Evolutionary conservation across 768 basidiomycete species (phyloP).

Genomic region (Boletellus sp.): DNA sequence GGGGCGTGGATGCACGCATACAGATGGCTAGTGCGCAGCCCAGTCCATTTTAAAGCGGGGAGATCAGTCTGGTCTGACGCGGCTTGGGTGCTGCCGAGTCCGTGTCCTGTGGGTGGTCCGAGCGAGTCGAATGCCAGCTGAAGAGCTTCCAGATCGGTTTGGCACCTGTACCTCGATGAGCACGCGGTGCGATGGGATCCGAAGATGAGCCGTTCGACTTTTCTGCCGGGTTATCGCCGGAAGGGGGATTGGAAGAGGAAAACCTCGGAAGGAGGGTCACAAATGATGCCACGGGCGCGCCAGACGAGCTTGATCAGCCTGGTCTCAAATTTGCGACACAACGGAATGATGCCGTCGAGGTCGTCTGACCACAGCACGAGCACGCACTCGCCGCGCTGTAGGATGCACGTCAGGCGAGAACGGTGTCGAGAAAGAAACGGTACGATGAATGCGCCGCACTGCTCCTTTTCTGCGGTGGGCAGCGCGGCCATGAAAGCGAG

Average conservation of each 20-base stretch:
- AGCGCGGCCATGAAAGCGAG: constrained; percentile 65
- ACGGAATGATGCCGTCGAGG: constrained; percentile 72
- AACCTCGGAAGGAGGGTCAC: constrained; percentile 33
- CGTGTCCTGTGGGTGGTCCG: constrained; percentile 37
- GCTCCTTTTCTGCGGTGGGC: constrained; percentile 82
- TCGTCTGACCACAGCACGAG: constrained; percentile 84
- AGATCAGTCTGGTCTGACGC: constrained; percentile 58
- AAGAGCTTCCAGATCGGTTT: constrained; percentile 24
- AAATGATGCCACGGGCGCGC: constrained; percentile 42
- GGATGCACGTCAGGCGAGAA: constrained; percentile 3
- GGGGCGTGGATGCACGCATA: constrained; percentile 32
- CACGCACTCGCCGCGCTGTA: constrained; percentile 76
- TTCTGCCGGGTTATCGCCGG: constrained; percentile 56
- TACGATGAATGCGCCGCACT: constrained; percentile 87
- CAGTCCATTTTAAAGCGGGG: constrained; percentile 70
- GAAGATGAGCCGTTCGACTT: constrained; percentile 33
- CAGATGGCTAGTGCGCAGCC: constrained; percentile 63
- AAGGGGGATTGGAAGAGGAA: constrained; percentile 46
- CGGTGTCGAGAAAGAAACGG: constrained; percentile 22
- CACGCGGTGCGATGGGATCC: constrained; percentile 10
- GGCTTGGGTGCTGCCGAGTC: constrained; percentile 45
- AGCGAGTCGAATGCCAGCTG: constrained; percentile 48
- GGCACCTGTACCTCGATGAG: not conserved
- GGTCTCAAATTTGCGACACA: constrained; percentile 69
- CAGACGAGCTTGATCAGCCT: constrained; percentile 82